Percentiles rank a stretch among this genome's conserved stretches.
Evolutionary conservation across 805 yeast genomes (phyloP).

Genomic region (Yarrowia phangngaensis): DNA sequence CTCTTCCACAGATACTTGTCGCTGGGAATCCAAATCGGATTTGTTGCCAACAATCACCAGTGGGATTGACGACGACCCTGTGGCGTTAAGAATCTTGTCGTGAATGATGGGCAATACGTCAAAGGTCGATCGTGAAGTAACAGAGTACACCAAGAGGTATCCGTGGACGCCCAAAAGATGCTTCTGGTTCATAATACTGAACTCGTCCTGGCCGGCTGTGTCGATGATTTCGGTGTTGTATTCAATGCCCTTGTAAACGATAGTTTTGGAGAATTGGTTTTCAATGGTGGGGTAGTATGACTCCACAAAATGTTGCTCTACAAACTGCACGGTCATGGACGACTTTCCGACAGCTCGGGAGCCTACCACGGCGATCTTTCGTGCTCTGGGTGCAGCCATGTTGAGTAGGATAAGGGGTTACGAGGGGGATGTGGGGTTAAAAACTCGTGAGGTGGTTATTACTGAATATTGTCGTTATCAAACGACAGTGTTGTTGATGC

Average conservation of each 20-base stretch:
- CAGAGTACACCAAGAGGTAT: slow-evolving; percentile 74
- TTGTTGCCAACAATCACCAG: slow-evolving; percentile 76
- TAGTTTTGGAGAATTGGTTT: slow-evolving; percentile 70
- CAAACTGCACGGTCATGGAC: slow-evolving; percentile 76
- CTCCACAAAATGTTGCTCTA: slow-evolving; percentile 84
- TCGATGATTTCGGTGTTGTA: slow-evolving; percentile 82
- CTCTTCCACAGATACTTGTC: slow-evolving; percentile 56
- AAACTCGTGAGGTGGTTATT: too few species aligned
- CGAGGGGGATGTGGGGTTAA: too few species aligned
- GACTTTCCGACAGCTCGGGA: slow-evolving; percentile 87
- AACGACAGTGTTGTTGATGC: too few species aligned
- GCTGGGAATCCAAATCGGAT: slow-evolving; percentile 61
- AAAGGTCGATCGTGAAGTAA: slow-evolving; percentile 71
- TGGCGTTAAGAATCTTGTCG: slow-evolving; percentile 70
- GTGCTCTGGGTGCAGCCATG: slow-evolving; percentile 37
- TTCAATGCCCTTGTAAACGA: slow-evolving; percentile 66
- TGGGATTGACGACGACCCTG: slow-evolving; percentile 66
- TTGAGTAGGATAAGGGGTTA: too few species aligned
- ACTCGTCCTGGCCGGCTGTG: slow-evolving; percentile 93
- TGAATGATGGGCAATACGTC: slow-evolving; percentile 71
- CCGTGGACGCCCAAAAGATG: slow-evolving; percentile 81
- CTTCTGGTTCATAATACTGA: slow-evolving; percentile 71
- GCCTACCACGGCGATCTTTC: slow-evolving; percentile 84
- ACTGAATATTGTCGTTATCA: too few species aligned
- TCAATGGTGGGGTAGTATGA: slow-evolving; percentile 88